phyloP scores from a whole-genome alignment of 176 grass and related monocot species.

The Pontederia paniculata region DNA sequence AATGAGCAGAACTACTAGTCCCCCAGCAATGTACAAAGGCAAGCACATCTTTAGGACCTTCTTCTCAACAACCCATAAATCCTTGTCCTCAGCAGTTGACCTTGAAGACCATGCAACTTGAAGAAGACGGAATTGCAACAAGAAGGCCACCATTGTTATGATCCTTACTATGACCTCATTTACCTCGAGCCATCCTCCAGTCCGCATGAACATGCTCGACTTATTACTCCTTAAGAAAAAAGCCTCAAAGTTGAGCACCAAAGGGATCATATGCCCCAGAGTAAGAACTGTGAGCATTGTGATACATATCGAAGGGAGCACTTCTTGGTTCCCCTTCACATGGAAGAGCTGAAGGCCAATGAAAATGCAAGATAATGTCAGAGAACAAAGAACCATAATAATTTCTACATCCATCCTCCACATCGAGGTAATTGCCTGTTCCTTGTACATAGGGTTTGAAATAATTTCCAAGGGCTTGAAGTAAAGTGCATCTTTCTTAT shows the following conservation, averaged over 20 bases:
- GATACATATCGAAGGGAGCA: slow-evolving; percentile 56
- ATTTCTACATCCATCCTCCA: slow-evolving; percentile 80
- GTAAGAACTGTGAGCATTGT: slow-evolving; percentile 64
- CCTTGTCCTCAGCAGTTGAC: slow-evolving; percentile 35
- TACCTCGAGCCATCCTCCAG: slow-evolving; percentile 63
- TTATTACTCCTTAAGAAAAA: slow-evolving; percentile 50
- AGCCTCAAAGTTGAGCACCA: slow-evolving; percentile 73
- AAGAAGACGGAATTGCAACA: slow-evolving; percentile 67
- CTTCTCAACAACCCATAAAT: slow-evolving; percentile 58
- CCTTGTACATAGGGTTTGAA: slow-evolving; percentile 35
- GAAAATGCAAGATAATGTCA: slow-evolving; percentile 59
- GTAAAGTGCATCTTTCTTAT: slow-evolving; percentile 51
- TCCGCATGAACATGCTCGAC: slow-evolving; percentile 30
- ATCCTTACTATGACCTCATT: slow-evolving; percentile 69
- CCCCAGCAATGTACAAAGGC: slow-evolving; percentile 70
- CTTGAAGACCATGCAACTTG: slow-evolving; percentile 68
- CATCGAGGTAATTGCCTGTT: slow-evolving; percentile 34
- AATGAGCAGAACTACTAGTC: slow-evolving; percentile 32
- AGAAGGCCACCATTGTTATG: slow-evolving; percentile 60
- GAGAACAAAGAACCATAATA: slow-evolving; percentile 63
- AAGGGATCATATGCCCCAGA: slow-evolving; percentile 62
- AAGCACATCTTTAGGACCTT: slow-evolving; percentile 67
- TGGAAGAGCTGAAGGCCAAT: slow-evolving; percentile 60
- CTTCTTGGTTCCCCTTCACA: slow-evolving; percentile 41
- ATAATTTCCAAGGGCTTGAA: slow-evolving; percentile 43